Evolutionary conservation across 2,329 filamentous ascomycete genomes (phyloP), one percentile per base, ranked within the genome.

Genomic region (Sporothrix pseudoabietina): DNA sequence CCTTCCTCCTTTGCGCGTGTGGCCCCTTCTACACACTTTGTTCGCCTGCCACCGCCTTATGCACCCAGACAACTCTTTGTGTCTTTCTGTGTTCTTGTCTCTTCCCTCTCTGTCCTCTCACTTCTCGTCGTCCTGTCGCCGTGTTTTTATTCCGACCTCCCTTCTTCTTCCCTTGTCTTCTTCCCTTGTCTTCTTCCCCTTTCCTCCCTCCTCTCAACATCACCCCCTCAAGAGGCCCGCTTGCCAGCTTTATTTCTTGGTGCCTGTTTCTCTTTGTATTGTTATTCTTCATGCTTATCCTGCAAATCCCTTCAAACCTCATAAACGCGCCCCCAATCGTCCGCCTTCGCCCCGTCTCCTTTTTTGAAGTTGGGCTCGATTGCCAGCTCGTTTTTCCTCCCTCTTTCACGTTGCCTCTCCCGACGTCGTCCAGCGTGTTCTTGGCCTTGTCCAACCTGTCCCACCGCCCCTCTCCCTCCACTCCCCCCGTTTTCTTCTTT

Each of bases 241-340:
- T 30, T 22, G 22, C 44, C 26, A 68, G 26, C 49, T 66, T 26
- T 30, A 12, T 30, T 66, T 26, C 39, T 66, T 2, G n/a, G n/a
- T 26, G 26, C 26, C 35, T 30, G 3, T 30, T 47, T 26, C 52
- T 61, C 32, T 9, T 63, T 71, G 44, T 68, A 71, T 69, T 47
- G 41, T 71, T 74, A 72, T 71, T 57, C 59, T 71, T 14, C 72
- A 73, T 71, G 72, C 44, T 71, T 73, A 66, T 59, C 47, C 32
- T 54, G 57, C 52, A 39, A n/a, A n/a, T 66, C 63, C 61, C 49
- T 41, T 39, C 55, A 66, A 30, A 47, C 39, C 22, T 41, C 19
- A 44, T n/a, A 63, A 41, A 19, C 57, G 12, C 63, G 16, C n/a
- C 61, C 44, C 65, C 65, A 68, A 68, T 52, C 44, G 44, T 52